Percentiles rank a stretch among this genome's conserved stretches.
These are phyloP conservation scores for Garcia nutans DNA, from an alignment of 345 rosid species.

Conservation along the genomic window DNA sequence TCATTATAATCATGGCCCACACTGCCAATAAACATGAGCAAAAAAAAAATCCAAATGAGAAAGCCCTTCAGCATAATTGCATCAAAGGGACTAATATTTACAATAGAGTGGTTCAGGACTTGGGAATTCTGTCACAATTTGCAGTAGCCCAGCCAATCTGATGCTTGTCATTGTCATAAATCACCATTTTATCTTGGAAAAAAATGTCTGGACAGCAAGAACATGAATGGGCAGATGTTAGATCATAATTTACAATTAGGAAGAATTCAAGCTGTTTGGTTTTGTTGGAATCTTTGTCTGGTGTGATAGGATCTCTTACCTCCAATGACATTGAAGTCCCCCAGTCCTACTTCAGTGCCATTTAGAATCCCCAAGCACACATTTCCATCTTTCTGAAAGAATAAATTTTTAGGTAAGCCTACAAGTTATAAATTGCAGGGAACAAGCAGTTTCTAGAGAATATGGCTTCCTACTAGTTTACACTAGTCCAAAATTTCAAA, in stretches of 20 bases:
- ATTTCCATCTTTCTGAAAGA: slow-evolving; percentile 59
- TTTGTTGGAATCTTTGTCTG: background rate
- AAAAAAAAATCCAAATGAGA: slow-evolving; percentile 26
- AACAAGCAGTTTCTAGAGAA: background rate
- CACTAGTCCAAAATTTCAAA: background rate
- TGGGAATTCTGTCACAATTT: slow-evolving; percentile 56
- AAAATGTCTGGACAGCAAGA: slow-evolving; percentile 44
- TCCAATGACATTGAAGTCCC: slow-evolving; percentile 52
- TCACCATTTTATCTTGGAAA: slow-evolving; percentile 60
- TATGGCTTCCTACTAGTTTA: background rate
- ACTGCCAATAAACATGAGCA: slow-evolving; percentile 44
- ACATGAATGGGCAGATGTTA: background rate
- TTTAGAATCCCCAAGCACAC: slow-evolving; percentile 83
- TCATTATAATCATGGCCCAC: slow-evolving; percentile 38
- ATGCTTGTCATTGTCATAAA: slow-evolving; percentile 75
- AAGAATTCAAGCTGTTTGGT: background rate
- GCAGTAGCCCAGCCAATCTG: slow-evolving; percentile 69
- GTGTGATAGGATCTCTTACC: slow-evolving; percentile 39
- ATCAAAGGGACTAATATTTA: slow-evolving; percentile 23
- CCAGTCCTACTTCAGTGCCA: slow-evolving; percentile 58
- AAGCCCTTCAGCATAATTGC: slow-evolving; percentile 12
- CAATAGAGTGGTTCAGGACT: slow-evolving; percentile 45
- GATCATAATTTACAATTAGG: background rate
- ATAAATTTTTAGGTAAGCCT: background rate
- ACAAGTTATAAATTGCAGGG: background rate